Percentiles rank a stretch among this genome's conserved stretches.
These are phyloP conservation scores for Ilyonectria mors-panacis DNA, from an alignment of 2,329 filamentous ascomycete species.

Conservation along the genomic window DNA sequence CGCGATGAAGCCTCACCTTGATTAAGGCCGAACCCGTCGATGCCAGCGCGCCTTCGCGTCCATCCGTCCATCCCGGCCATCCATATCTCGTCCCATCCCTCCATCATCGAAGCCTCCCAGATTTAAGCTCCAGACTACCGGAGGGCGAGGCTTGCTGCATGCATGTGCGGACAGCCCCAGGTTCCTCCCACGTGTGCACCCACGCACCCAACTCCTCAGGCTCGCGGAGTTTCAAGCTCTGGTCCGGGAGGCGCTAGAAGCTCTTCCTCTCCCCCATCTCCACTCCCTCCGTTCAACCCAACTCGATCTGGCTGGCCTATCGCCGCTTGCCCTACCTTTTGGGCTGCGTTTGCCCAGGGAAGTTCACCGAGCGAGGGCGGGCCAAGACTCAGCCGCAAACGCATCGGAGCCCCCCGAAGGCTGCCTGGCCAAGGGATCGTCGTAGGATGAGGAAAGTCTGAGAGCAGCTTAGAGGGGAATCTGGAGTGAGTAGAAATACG, in stretches of 20 bases:
- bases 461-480: constrained; percentile 3
- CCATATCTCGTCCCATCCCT: background rate
- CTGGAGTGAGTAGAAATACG: constrained; percentile 19
- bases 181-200: constrained; percentile 16
- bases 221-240: constrained; percentile 17
- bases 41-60: background rate
- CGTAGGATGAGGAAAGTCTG: background rate
- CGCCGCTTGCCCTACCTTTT: constrained; percentile 11
- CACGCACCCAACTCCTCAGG: background rate
- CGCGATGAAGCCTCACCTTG: background rate
- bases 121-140: constrained; percentile 2
- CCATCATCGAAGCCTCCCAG: background rate
- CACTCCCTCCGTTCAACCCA: constrained; percentile 27
- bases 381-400: constrained; percentile 41
- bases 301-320: constrained; percentile 31
- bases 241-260: constrained; percentile 17
- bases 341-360: constrained; percentile 32
- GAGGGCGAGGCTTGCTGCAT: constrained; percentile 5
- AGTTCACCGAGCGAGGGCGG: constrained; percentile 39
- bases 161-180: constrained; percentile 1
- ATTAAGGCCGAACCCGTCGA: background rate
- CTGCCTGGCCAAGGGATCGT: constrained; percentile 24
- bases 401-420: constrained; percentile 44
- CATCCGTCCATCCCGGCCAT: background rate
- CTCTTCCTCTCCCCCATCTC: background rate